A percentile compares a stretch with the other conserved stretches of the same genome.
Conservation (phyloP, 2,329 filamentous ascomycete genomes). For the Fusarium pininemorale region DNA sequence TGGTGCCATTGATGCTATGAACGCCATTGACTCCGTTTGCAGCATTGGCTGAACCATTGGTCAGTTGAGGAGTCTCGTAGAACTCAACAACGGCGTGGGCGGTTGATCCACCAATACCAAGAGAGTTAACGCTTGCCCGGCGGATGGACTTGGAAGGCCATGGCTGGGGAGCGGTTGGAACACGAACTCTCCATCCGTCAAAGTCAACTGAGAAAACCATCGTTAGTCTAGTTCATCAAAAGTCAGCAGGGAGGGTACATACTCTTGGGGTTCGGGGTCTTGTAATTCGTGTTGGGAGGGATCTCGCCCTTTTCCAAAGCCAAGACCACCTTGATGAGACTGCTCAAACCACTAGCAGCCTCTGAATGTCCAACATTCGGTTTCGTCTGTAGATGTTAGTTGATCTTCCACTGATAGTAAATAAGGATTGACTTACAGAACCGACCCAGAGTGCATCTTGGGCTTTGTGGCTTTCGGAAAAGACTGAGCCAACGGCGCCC, state of each 20-base stretch:
- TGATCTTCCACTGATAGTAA: fast-evolving
- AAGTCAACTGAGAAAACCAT: conserved; percentile 24
- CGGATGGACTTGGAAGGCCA: conserved; percentile 38
- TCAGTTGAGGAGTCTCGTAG: conserved; percentile 16
- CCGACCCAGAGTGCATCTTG: conserved; percentile 51
- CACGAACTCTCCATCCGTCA: conserved; percentile 37
- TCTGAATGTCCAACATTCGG: conserved; percentile 43
- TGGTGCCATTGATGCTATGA: not conserved
- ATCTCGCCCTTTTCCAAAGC: conserved; percentile 41
- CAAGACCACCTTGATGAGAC: conserved; percentile 41
- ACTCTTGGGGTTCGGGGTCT: conserved; percentile 41
- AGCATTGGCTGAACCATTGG: not conserved
- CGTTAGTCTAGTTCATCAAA: not conserved
- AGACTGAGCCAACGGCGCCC: conserved; percentile 47
- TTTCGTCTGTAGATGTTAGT: conserved; percentile 40
- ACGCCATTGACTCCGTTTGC: not conserved
- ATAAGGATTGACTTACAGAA: conserved; percentile 49
- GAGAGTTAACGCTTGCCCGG: conserved; percentile 44
- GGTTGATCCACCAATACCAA: conserved; percentile 58
- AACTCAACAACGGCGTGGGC: conserved; percentile 53
- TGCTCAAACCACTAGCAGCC: conserved; percentile 42
- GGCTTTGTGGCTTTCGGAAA: conserved; percentile 34
- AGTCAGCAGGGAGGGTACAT: not conserved
- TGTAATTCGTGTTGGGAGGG: conserved; percentile 40
- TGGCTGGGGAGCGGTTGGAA: conserved; percentile 30